Evolutionary conservation across 805 yeast genomes (phyloP).

Genomic region (Brettanomyces sp.): DNA sequence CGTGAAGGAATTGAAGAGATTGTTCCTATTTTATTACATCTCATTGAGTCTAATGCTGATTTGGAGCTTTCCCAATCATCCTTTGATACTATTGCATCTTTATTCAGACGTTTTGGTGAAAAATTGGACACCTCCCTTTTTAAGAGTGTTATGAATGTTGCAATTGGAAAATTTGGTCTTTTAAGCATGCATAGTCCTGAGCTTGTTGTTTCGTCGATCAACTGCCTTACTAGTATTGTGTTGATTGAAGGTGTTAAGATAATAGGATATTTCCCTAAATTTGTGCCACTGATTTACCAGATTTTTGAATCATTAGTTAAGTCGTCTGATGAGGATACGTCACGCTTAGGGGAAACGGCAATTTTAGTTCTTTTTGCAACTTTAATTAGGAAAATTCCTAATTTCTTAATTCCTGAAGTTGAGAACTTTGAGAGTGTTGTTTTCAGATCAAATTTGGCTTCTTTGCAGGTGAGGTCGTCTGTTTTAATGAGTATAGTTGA

Average conservation of each 20-base stretch:
- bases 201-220: conserved; percentile 61
- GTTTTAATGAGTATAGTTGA: conserved; percentile 53
- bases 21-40: conserved; percentile 38
- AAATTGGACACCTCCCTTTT: conserved; percentile 38
- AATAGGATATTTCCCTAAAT: conserved; percentile 76
- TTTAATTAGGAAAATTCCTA: conserved; percentile 74
- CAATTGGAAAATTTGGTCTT: conserved; percentile 45
- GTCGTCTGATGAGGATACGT: conserved; percentile 16
- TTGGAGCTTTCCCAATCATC: conserved; percentile 56
- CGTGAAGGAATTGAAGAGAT: conserved; percentile 42
- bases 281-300: conserved; percentile 64
- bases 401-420: conserved; percentile 66
- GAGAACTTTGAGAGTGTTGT: conserved; percentile 51
- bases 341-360: conserved; percentile 53
- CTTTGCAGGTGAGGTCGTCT: conserved; percentile 50
- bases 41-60: conserved; percentile 28
- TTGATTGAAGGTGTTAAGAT: conserved; percentile 75
- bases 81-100: conserved; percentile 53
- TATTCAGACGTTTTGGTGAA: conserved; percentile 56
- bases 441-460: conserved; percentile 48
- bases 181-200: conserved; percentile 41
- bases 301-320: conserved; percentile 40
- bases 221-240: conserved; percentile 61
- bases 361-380: conserved; percentile 64
- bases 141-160: conserved; percentile 37